Percentiles rank a stretch among this genome's conserved stretches.
Conservation (phyloP, 2,329 filamentous ascomycete genomes). For the Rutstroemia sp. region DNA sequence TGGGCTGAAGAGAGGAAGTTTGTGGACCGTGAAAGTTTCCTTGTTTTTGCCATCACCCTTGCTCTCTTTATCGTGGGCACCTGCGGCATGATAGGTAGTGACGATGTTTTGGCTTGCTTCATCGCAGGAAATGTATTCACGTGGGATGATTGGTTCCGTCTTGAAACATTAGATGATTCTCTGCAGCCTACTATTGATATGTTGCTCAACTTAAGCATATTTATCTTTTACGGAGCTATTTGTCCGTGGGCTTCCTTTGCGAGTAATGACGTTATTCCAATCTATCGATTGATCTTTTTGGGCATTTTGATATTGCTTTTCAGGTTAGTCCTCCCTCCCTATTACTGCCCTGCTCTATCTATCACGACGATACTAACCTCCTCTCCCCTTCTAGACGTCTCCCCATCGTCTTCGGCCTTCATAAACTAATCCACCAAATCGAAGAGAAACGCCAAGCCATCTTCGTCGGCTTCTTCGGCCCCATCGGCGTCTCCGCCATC, state of each 20-base stretch:
- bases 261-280: slow-evolving; percentile 59
- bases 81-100: slow-evolving; percentile 83
- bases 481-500: slow-evolving; percentile 82
- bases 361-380: neutral
- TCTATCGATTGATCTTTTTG: slow-evolving; percentile 65
- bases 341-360: neutral
- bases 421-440: slow-evolving; percentile 73
- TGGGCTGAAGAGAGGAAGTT: slow-evolving; percentile 76
- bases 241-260: slow-evolving; percentile 72
- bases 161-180: slow-evolving; percentile 82
- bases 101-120: slow-evolving; percentile 88
- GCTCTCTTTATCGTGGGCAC: slow-evolving; percentile 84
- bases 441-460: slow-evolving; percentile 65
- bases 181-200: slow-evolving; percentile 94
- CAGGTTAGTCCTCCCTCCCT: slow-evolving; percentile 32
- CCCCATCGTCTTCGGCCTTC: slow-evolving; percentile 67
- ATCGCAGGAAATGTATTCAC: slow-evolving; percentile 87
- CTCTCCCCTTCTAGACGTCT: slow-evolving; percentile 42
- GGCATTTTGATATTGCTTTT: slow-evolving; percentile 71
- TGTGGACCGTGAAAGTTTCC: slow-evolving; percentile 34
- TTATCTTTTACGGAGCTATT: slow-evolving; percentile 85
- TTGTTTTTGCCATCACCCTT: slow-evolving; percentile 63
- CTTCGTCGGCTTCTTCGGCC: slow-evolving; percentile 90
- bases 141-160: slow-evolving; percentile 89
- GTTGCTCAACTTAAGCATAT: slow-evolving; percentile 75